A percentile compares a stretch with the other conserved stretches of the same genome.
Conservation (phyloP, 306 rosid species). For the Rubus idaeus region DNA sequence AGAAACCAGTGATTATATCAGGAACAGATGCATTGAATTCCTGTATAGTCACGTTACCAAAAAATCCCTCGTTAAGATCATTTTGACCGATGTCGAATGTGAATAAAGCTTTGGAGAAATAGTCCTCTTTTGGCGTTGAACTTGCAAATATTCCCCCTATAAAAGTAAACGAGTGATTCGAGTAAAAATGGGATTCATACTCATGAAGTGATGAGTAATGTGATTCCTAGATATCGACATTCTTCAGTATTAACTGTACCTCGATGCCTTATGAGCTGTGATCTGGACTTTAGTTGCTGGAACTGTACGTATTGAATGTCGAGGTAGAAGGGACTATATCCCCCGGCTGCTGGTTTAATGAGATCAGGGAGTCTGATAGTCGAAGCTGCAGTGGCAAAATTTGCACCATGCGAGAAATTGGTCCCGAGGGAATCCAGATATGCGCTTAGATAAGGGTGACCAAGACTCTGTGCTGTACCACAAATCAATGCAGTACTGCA, state of each 20-base stretch:
- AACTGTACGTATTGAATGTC: constrained; percentile 37
- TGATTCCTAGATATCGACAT: background rate
- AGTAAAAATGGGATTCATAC: background rate
- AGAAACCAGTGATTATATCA: constrained; percentile 31
- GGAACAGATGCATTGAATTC: constrained; percentile 44
- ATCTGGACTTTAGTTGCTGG: constrained; percentile 24
- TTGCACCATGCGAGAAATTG: constrained; percentile 40
- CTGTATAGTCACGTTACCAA: constrained; percentile 14
- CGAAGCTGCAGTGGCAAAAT: constrained; percentile 41
- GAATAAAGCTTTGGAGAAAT: constrained; percentile 43
- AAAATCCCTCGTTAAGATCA: constrained; percentile 29
- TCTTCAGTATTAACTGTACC: constrained; percentile 14
- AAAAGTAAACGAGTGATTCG: background rate
- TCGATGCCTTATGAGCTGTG: constrained; percentile 18
- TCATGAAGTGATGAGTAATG: background rate
- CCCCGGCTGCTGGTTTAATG: constrained; percentile 27
- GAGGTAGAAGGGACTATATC: constrained; percentile 47
- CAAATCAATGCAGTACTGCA: background rate
- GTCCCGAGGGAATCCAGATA: constrained; percentile 44
- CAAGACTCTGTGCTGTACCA: constrained; percentile 34
- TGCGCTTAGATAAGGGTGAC: constrained; percentile 31
- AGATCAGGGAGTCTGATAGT: constrained; percentile 33
- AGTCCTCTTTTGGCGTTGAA: constrained; percentile 24
- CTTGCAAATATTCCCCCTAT: constrained; percentile 12
- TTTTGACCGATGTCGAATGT: constrained; percentile 54